phyloP scores from a whole-genome alignment of 2,329 filamentous ascomycete genomes.

The Aspergillus quadricinctus region DNA sequence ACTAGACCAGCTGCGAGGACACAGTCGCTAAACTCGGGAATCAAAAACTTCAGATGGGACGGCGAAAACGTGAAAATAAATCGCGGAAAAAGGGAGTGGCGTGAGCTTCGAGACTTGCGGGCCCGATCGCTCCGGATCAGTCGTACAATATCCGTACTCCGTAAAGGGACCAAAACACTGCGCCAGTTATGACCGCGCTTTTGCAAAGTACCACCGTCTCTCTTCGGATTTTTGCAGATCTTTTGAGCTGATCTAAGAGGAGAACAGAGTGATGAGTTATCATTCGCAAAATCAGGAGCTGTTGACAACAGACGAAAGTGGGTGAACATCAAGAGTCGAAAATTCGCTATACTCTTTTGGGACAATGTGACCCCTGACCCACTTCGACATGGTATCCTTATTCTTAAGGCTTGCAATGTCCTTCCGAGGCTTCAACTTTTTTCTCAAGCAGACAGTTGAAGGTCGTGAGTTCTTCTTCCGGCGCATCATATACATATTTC shows the following conservation, averaged over 20 bases:
- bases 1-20: neutral
- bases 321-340: neutral
- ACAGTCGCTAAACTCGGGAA: neutral
- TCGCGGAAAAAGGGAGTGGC: conserved; percentile 14
- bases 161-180: neutral
- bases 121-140: conserved; percentile 16
- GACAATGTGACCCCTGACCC: neutral
- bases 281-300: neutral
- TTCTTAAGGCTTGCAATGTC: neutral
- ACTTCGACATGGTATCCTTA: neutral
- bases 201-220: neutral
- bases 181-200: neutral
- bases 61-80: conserved; percentile 9
- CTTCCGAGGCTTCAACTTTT: neutral
- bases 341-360: neutral
- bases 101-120: conserved; percentile 19
- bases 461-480: neutral
- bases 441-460: neutral
- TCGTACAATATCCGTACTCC: neutral
- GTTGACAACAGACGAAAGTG: neutral
- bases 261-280: neutral
- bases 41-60: neutral
- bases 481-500: neutral
- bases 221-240: neutral
- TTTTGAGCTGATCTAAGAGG: neutral